phyloP scores from a whole-genome alignment of 345 rosid genomes.

The Brassica juncea region DNA sequence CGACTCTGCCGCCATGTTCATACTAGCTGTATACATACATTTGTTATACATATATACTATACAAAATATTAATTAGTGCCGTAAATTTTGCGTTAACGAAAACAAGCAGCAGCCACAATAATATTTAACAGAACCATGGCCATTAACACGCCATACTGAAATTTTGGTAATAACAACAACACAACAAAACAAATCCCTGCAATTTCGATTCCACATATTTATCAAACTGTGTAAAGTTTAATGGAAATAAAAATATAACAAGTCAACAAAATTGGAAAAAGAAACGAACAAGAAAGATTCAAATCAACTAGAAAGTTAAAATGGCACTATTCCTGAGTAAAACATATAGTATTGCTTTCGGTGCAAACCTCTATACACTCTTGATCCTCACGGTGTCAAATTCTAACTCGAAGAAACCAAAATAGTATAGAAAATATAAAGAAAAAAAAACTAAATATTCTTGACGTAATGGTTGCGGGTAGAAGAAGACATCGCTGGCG shows the following conservation, averaged over 20 bases:
- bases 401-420: conserved; percentile 23
- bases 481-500: conserved; percentile 45
- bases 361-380: conserved; percentile 37
- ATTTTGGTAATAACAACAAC: not conserved
- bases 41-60: not conserved
- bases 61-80: not conserved
- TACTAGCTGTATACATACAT: conserved; percentile 28
- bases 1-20: conserved; percentile 38
- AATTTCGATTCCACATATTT: not conserved
- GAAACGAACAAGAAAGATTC: not conserved
- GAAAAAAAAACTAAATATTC: conserved; percentile 12
- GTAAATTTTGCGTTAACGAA: not conserved
- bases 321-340: conserved; percentile 1
- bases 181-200: not conserved
- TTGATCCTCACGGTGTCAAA: conserved; percentile 12
- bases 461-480: conserved; percentile 31
- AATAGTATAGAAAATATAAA: not conserved
- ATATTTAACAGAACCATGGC: not conserved
- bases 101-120: not conserved
- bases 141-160: not conserved
- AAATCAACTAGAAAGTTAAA: not conserved
- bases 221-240: not conserved
- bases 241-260: not conserved
- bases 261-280: not conserved
- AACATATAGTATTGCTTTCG: not conserved